Base-by-base conservation (phyloP, 116 monocot genomes). In the Papilionanthe hybrid region DNA sequence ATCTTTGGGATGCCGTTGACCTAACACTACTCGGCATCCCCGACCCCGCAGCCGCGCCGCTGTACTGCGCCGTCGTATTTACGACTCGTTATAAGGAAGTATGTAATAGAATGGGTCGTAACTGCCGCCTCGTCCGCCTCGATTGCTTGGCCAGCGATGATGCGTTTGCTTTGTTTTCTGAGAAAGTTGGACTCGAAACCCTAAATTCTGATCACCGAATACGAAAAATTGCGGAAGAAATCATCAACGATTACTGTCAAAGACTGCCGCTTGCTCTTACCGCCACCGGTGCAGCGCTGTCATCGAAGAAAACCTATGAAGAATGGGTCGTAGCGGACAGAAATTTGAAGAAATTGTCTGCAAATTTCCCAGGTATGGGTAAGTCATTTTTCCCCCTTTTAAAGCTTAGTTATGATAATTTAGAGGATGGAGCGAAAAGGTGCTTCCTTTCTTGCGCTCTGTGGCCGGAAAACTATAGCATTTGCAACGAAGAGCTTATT, bases 221-320 rank as follows among this genome's bases (percentile, higher is more conserved):
- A 15, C 20, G 10, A 17, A 30, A 18, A 7, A 0, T 83, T 4
- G 88, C 80, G 44, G 23, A 42, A 19, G 68, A 69, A 17, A 25
- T 88, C 5, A 73, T 55, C 17, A 56, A 13, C 22, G 72, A 81
- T 78, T 83, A 85, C 65, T 66, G 81, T 23, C 32, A 71, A 12
- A 83, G 89, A 10, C 50, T 89, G 13, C 89, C 86, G 8, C 81
- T 89, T 8, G 89, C 83, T 41, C 86, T 86, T 13, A 53, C n/a
- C 37, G 57, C 55, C 15, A 60, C 81, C 7, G 90, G 82, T 9
- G 48, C 41, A 0, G 75, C 82, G 27, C 78, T 90, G 84, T 20
- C 75, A 4, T 55, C 47, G 1, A 84, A 75, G 48, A 75, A 13
- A 15, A 67, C 18, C 3, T 18, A 23, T 8, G 45, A 80, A 12